Base-by-base conservation (phyloP, 2,329 filamentous ascomycete species). In the Paracoccidioides brasiliensis region DNA sequence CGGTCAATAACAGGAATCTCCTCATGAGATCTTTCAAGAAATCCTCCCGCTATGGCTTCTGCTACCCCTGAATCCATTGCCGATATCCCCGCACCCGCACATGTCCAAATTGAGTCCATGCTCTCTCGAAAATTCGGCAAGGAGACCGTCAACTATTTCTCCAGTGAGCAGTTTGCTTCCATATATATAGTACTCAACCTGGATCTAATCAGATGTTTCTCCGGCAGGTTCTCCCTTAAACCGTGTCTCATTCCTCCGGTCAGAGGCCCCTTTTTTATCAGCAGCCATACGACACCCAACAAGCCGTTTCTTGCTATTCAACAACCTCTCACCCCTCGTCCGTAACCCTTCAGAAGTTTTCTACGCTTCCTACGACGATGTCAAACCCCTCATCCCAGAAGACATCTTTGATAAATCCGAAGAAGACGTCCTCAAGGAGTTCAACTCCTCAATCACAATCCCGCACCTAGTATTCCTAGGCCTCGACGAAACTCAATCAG, bases 401-500 rank as follows among this genome's bases (percentile, higher is more conserved):
- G 80, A 88, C 55, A 83, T 85, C 0, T 96, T 90, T 68, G 77
- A 75, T 22, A 78, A 79, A 61, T 76, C 78, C 1, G 91, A 97
- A 68, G 82, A 84, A 61, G 83, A 93, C 48, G 68, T 84, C 61
- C 78, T 94, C 58, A 80, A 81, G 64, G 74, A 78, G 37, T 96
- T 84, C 69, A 84, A 95, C 71, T 94, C 88, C 35, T 74, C 77
- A 4, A 74, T 80, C 54, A 81, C 81, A 14, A 71, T 76, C 22
- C 85, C 90, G 3, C 79, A 88, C 59, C 76, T 96, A 53, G 76
- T 97, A 53, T 96, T 97, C 67, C 74, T 97, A 33, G 91, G 91
- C 0, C 71, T 96, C 50, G 83, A 95, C 62, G 89, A 95, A 67
- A 72, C 69, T 50, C 70, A 69, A 32, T 74, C 74, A 51, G 69